Base-by-base conservation (phyloP, 495 filamentous ascomycete genomes). In the Apodospora peruviana region DNA sequence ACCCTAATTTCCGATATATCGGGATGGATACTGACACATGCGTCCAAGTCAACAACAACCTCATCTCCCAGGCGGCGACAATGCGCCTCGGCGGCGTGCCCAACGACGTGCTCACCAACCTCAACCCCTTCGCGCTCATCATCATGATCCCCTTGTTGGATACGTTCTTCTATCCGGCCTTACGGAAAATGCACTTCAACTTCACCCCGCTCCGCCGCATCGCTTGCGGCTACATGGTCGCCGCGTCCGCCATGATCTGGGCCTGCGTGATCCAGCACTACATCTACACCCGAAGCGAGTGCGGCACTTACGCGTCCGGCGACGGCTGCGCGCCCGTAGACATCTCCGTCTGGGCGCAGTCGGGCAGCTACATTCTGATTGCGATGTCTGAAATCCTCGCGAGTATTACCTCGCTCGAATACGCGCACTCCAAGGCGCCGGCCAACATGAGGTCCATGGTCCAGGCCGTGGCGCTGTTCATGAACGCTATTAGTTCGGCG, bases 91-190 rank as follows among this genome's bases (percentile, higher is more conserved):
- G 77, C 40, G 83, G 84, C 11, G 77, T 88, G 0, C 88, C 88
- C 43, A 88, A 91, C 67, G 88, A 93, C 58, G 74, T 91, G 21
- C 71, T 91, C 56, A 78, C 77, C 54, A 93, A 91, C 61, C 76
- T 93, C 23, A 82, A 91, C 61, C 86, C 88, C 11, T 70, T 91
- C 48, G 73, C 85, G 2, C 67, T 91, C 32, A 77, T 91, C 61
- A 86, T 93, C 63, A 77, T 90, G 51, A 89, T 91, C 46, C 88
- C 88, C 8, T 75, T 91, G 47, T 73, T 78, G 52, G 88, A 93
- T 57, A 65, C 74, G 10, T 25, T 87, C 45, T 23, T 91, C 43
- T 93, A 90, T 61, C 88, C 88, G 0, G 57, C 59, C 5, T 67
- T 91, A 12, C 80, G 84, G 45, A 80, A 75, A 37, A 52, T 69